Evolutionary conservation across 176 grass and related monocot species (phyloP).

Genomic region (Hsuehochloa calcarea): DNA sequence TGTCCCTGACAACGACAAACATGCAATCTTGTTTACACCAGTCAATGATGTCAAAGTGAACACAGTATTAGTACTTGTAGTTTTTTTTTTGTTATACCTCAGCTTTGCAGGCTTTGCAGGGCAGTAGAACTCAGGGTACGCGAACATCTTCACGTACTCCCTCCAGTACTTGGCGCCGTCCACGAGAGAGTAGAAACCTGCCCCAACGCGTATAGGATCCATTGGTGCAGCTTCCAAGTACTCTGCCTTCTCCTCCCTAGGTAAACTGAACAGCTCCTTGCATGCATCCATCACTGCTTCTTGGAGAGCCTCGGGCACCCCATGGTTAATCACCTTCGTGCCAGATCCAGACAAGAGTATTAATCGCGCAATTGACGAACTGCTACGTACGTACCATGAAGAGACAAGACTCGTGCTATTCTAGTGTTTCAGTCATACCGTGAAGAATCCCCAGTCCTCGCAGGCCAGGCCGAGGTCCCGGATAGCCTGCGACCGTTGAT

Average conservation of each 20-base stretch:
- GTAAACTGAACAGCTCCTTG: slow-evolving; percentile 47
- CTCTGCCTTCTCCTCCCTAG: slow-evolving; percentile 45
- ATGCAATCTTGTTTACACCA: neutral
- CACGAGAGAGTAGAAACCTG: slow-evolving; percentile 45
- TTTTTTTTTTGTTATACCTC: slow-evolving; percentile 33
- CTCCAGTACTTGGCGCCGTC: slow-evolving; percentile 51
- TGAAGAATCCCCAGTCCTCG: slow-evolving; percentile 79
- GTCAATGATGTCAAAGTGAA: neutral
- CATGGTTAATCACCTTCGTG: slow-evolving; percentile 67
- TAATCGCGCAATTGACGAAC: neutral
- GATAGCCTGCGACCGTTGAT: slow-evolving; percentile 37
- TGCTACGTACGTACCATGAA: neutral
- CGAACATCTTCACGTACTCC: slow-evolving; percentile 70
- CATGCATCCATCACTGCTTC: slow-evolving; percentile 29
- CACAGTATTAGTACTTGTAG: neutral
- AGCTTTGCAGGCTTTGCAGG: slow-evolving; percentile 48
- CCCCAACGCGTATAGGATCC: slow-evolving; percentile 60
- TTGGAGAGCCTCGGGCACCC: slow-evolving; percentile 48
- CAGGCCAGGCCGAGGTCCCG: slow-evolving; percentile 51
- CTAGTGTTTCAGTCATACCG: slow-evolving; percentile 34
- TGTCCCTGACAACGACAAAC: slow-evolving; percentile 28
- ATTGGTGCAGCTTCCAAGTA: slow-evolving; percentile 34
- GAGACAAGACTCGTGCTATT: neutral
- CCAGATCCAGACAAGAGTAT: too few species aligned
- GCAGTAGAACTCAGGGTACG: slow-evolving; percentile 50